Evolutionary conservation across 2,329 filamentous ascomycete genomes (phyloP).

Genomic region (Tolypocladium nubicola): DNA sequence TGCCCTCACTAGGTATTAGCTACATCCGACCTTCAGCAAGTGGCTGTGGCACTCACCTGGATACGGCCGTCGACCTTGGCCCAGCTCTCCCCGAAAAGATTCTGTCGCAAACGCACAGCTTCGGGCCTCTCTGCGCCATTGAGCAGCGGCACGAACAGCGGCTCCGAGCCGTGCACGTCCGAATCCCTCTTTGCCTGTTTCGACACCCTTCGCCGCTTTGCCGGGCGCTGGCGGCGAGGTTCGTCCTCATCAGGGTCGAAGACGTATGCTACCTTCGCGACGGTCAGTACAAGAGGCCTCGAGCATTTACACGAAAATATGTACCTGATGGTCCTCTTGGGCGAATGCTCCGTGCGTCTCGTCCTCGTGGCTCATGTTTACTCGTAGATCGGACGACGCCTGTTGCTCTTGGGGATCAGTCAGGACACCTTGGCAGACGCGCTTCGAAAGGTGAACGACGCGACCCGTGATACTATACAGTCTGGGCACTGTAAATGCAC

Average conservation of each 20-base stretch:
- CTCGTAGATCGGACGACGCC: too few relatives aligned
- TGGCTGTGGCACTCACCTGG: constrained; percentile 23
- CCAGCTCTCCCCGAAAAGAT: constrained; percentile 56
- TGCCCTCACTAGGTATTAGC: constrained; percentile 25
- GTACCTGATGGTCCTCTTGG: constrained; percentile 36
- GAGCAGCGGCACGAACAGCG: constrained; percentile 41
- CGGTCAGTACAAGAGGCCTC: not conserved
- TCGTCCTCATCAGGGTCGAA: constrained; percentile 33
- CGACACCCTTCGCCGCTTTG: constrained; percentile 47
- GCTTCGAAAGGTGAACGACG: not conserved
- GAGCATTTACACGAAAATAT: not conserved
- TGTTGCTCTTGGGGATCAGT: not conserved
- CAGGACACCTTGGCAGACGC: not conserved
- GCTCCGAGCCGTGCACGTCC: constrained; percentile 5
- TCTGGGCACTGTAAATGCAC: not conserved
- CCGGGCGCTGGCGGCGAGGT: constrained; percentile 27
- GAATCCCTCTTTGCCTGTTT: constrained; percentile 19
- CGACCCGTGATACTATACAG: not conserved
- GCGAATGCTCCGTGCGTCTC: constrained; percentile 12
- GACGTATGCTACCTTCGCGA: constrained; percentile 5
- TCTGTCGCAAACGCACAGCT: constrained; percentile 41
- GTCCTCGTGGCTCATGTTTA: constrained; percentile 13
- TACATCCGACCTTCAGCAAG: not conserved
- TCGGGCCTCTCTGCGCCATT: constrained; percentile 40
- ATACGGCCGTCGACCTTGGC: constrained; percentile 51